A percentile compares a stretch with the other conserved stretches of the same genome.
Conservation (phyloP, 169 alveolate genomes). For the Plasmodium coatneyi region DNA sequence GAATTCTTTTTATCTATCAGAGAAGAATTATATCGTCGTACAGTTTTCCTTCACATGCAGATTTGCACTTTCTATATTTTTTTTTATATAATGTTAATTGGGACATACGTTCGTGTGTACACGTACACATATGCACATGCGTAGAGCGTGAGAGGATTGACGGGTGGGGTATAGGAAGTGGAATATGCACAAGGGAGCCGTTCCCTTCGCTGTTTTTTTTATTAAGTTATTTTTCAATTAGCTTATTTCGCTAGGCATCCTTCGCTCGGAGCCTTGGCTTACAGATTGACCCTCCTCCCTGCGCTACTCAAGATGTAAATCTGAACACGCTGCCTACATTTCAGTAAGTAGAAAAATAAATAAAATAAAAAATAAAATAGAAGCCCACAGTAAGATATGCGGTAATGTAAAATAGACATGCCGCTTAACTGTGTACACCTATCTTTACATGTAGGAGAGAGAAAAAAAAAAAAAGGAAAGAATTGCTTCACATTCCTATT, state of each 20-base stretch:
- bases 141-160: background rate
- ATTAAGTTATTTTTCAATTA: background rate
- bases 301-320: constrained; percentile 13
- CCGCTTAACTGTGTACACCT: background rate
- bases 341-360: constrained; percentile 1
- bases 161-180: background rate
- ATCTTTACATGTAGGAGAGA: background rate
- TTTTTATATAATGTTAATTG: background rate
- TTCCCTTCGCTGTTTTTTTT: background rate
- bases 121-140: background rate
- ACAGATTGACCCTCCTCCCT: background rate
- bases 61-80: background rate
- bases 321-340: background rate
- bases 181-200: background rate
- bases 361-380: constrained; percentile 2
- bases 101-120: background rate
- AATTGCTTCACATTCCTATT: background rate
- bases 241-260: background rate
- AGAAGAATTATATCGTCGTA: background rate
- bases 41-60: background rate
- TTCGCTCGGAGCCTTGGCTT: background rate
- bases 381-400: background rate
- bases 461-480: constrained; percentile 21
- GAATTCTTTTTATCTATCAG: background rate
- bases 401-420: constrained; percentile 32